Base-by-base conservation (phyloP, 345 rosid genomes). In the Mallotus nudiflorus region DNA sequence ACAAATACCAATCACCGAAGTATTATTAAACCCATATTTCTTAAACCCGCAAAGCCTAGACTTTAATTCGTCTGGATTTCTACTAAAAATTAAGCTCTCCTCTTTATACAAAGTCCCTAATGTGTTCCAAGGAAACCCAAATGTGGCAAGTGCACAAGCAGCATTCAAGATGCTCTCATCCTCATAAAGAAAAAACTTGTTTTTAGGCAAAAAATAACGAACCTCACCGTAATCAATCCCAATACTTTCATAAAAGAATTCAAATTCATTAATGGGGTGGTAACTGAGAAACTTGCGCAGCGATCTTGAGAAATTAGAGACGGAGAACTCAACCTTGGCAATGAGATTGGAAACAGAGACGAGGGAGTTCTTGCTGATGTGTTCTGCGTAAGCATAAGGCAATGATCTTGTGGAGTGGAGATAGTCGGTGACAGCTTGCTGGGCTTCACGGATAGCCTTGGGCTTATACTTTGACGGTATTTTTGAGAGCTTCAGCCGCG, bases 161-260 rank as follows among this genome's bases (percentile, higher is more conserved):
- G 81, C 86, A 61, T 77, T 68, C 31, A 86, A 75, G 35, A 75
- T 71, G 50, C 45, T 59, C n/a, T 64, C 63, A 73, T 90, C 91
- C 76, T 90, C 91, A 4, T 70, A 78, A 35, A 90, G 77, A 75
- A 88, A 86, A 65, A 90, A 88, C 69, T 85, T 86, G 29, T 85
- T 73, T 35, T 60, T 61, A 11, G 93, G 89, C 74, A 88, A 77
- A 74, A 78, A 65, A 18, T 24, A 45, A 0, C 25, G 27, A 45
- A 86, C 79, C 75, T 88, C 86, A n/a, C 39, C 46, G 71, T 81
- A 81, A 70, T 81, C 82, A 57, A 88, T 85, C 44, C 93, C 96
- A 67, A 90, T 86, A 55, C 96, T 88, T 78, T 88, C 96, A 55
- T 81, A 86, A 85, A 90, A 88, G 67, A 90, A 90, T 72, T 86